Evolutionary conservation across 139 green algal genomes (phyloP).

Genomic region (Chlamydomonas sp.): DNA sequence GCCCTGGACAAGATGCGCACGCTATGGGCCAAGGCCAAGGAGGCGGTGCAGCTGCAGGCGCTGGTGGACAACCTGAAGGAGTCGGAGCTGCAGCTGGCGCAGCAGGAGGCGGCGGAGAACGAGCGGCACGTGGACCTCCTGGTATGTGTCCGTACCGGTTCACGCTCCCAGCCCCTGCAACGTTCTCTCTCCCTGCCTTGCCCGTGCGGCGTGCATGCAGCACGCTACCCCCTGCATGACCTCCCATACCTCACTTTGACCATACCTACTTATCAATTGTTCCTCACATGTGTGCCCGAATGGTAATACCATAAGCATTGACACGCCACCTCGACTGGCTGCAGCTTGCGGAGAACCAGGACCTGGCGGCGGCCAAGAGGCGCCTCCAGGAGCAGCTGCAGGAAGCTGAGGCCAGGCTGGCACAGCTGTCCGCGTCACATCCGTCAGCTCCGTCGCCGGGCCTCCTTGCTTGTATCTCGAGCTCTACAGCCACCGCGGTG

Average conservation of each 20-base stretch:
- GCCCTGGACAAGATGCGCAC: constrained; percentile 12
- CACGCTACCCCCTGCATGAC: too few relatives aligned
- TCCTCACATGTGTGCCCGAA: too few relatives aligned
- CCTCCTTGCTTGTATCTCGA: too few relatives aligned
- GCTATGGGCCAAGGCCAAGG: constrained; percentile 13
- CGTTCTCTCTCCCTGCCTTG: too few relatives aligned
- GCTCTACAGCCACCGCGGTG: too few relatives aligned
- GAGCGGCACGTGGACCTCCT: neutral
- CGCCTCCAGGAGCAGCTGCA: neutral
- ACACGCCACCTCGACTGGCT: neutral
- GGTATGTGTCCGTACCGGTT: neutral
- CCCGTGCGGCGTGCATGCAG: too few relatives aligned
- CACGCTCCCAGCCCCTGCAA: too few relatives aligned
- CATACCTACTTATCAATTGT: too few relatives aligned
- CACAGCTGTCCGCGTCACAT: neutral
- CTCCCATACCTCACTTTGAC: too few relatives aligned
- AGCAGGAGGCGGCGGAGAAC: constrained; percentile 1
- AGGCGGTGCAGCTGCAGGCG: neutral
- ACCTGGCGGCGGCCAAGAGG: neutral
- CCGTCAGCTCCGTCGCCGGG: too few relatives aligned
- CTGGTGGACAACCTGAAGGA: constrained; percentile 16
- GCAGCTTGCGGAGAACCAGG: constrained; percentile 14
- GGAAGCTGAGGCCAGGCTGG: neutral
- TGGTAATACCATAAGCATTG: too few relatives aligned
- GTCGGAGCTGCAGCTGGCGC: constrained; percentile 5